Percentiles rank a stretch among this genome's conserved stretches.
Evolutionary conservation across 768 basidiomycete species (phyloP).

Genomic region (Tulasnella sp.): DNA sequence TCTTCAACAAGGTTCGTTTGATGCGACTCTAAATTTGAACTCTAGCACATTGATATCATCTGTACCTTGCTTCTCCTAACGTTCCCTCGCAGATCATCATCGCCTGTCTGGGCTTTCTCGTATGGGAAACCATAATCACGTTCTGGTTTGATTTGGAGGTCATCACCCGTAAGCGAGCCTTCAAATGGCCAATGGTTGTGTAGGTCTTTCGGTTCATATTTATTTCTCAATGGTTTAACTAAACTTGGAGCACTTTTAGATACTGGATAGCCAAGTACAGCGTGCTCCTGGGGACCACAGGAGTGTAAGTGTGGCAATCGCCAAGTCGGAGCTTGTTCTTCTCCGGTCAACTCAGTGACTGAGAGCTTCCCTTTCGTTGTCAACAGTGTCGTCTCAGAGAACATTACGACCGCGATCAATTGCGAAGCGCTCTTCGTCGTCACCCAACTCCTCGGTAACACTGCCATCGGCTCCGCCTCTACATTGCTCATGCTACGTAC

Average conservation of each 20-base stretch:
- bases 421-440: constrained; percentile 15
- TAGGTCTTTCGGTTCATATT: not conserved
- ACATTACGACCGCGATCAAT: constrained; percentile 11
- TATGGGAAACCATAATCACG: constrained; percentile 8
- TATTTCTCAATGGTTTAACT: not conserved
- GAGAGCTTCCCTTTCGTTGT: not conserved
- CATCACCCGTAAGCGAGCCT: not conserved
- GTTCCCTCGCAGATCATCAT: not conserved
- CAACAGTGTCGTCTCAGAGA: not conserved
- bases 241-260: not conserved
- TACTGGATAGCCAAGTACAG: not conserved
- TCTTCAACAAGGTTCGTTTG: constrained; percentile 7
- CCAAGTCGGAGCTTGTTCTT: constrained; percentile 1
- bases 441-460: constrained; percentile 15
- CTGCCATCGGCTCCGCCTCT: constrained; percentile 13
- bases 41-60: too few relatives aligned
- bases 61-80: too few relatives aligned
- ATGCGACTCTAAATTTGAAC: too few relatives aligned
- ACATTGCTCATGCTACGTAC: constrained; percentile 30
- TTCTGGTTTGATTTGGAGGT: not conserved
- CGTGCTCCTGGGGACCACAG: constrained; percentile 2
- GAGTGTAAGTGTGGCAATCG: not conserved
- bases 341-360: not conserved
- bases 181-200: constrained; percentile 2
- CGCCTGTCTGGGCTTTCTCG: not conserved